Evolutionary conservation across 2,329 filamentous ascomycete species (phyloP).

Genomic region (Aspergillus fischeri): DNA sequence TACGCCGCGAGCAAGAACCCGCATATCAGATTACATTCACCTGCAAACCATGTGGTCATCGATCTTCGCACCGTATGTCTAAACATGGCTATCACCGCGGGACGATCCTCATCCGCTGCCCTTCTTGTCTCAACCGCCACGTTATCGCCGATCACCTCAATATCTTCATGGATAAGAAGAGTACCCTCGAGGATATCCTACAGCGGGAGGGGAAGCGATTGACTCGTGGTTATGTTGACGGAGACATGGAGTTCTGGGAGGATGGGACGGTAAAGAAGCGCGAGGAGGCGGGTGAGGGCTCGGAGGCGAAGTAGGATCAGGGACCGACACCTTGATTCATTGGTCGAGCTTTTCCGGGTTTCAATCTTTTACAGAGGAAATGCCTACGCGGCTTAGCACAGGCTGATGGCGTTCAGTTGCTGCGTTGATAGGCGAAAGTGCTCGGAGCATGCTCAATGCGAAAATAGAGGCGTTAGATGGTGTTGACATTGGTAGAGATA

Average conservation of each 20-base stretch:
- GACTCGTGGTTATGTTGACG: constrained; percentile 71
- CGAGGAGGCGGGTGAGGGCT: not conserved
- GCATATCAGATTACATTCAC: constrained; percentile 89
- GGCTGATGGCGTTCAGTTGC: not conserved
- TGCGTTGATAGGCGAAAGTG: not conserved
- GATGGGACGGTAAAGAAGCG: constrained; percentile 53
- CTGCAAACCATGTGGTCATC: constrained; percentile 75
- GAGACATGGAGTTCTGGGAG: constrained; percentile 91
- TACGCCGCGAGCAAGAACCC: constrained; percentile 49
- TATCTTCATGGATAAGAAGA: constrained; percentile 46
- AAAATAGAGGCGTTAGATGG: constrained; percentile 1
- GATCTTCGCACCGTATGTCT: constrained; percentile 79
- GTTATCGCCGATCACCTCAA: constrained; percentile 86
- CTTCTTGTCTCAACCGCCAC: constrained; percentile 79
- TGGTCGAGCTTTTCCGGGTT: not conserved
- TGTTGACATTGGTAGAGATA: constrained; percentile 7
- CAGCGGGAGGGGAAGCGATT: constrained; percentile 60
- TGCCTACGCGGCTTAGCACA: not conserved
- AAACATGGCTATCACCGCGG: constrained; percentile 95
- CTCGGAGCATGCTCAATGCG: not conserved
- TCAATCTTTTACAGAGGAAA: not conserved
- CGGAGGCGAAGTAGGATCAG: constrained; percentile 5
- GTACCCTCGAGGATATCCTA: constrained; percentile 43
- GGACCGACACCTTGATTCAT: constrained; percentile 1
- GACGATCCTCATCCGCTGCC: constrained; percentile 84